These are phyloP conservation scores for Theileria orientalis DNA, from an alignment of 169 alveolate species.

Conservation along the genomic window DNA sequence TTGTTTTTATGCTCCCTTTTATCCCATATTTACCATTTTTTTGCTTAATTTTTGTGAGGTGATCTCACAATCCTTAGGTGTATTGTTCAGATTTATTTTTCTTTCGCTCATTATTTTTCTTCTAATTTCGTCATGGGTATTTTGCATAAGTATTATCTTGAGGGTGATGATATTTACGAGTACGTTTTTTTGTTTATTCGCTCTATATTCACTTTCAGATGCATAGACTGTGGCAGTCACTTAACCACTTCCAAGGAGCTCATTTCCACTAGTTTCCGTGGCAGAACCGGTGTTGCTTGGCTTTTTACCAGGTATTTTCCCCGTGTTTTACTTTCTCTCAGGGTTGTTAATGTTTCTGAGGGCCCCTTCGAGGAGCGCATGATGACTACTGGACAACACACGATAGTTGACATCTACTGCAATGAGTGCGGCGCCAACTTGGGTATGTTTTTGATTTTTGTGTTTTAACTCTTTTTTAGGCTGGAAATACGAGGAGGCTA, in stretches of 20 bases:
- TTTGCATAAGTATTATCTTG: conserved; percentile 24
- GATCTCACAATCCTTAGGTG: background rate
- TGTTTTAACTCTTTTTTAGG: conserved; percentile 30
- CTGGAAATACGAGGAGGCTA: conserved; percentile 81
- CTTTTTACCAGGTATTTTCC: conserved; percentile 68
- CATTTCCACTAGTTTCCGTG: conserved; percentile 77
- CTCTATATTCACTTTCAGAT: conserved; percentile 32
- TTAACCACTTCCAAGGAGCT: conserved; percentile 66
- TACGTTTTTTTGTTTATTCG: conserved; percentile 1
- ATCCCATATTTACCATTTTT: background rate
- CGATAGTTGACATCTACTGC: conserved; percentile 86
- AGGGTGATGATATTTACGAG: conserved; percentile 50
- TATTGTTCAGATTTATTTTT: background rate
- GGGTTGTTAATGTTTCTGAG: conserved; percentile 83
- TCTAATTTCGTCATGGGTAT: conserved; percentile 45
- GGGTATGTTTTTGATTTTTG: conserved; percentile 13
- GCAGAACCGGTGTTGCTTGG: conserved; percentile 88
- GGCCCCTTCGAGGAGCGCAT: conserved; percentile 84
- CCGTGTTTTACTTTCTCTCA: conserved; percentile 32
- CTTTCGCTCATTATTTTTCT: background rate
- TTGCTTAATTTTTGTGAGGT: background rate
- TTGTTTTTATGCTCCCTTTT: background rate
- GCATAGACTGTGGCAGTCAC: conserved; percentile 71
- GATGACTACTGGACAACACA: conserved; percentile 89
- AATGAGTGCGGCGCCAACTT: conserved; percentile 85